A percentile compares a stretch with the other conserved stretches of the same genome.
Evolutionary conservation across 148 eudicot species (phyloP).

Genomic region (Nyssa sinensis): DNA sequence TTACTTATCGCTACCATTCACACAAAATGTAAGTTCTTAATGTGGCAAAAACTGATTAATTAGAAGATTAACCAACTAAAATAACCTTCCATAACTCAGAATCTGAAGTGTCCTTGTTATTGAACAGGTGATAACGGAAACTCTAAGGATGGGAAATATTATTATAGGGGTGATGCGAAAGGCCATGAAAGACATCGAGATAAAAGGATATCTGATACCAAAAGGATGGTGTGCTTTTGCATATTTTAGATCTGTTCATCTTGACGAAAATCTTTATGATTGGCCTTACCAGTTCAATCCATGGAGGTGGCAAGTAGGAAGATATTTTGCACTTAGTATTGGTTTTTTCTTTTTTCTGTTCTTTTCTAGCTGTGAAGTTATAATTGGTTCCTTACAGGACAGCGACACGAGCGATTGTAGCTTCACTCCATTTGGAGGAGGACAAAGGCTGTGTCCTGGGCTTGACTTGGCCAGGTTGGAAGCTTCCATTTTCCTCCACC

Average conservation of each 20-base stretch:
- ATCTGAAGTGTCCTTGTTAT: too few relatives aligned
- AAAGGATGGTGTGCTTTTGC: constrained; percentile 86
- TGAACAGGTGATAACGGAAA: constrained; percentile 87
- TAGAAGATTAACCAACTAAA: not conserved
- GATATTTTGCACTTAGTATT: not conserved
- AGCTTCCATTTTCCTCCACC: constrained; percentile 86
- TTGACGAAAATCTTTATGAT: constrained; percentile 57
- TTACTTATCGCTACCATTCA: constrained; percentile 70
- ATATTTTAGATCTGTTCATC: constrained; percentile 80
- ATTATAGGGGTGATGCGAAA: constrained; percentile 82
- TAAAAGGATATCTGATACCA: constrained; percentile 77
- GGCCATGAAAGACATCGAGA: constrained; percentile 82
- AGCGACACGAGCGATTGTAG: constrained; percentile 48
- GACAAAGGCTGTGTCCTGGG: constrained; percentile 93
- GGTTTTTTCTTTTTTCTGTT: too few relatives aligned
- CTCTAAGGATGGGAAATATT: constrained; percentile 77
- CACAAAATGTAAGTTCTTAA: constrained; percentile 65
- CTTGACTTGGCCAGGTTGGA: constrained; percentile 86
- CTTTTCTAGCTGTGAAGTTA: not conserved
- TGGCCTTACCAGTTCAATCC: constrained; percentile 70
- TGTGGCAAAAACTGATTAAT: not conserved
- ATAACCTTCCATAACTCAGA: too few relatives aligned
- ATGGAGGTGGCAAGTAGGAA: constrained; percentile 91
- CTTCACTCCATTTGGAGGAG: constrained; percentile 98
- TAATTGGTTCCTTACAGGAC: constrained; percentile 32